phyloP scores from a whole-genome alignment of 331 rosid genomes.

The Malus hybrid region DNA sequence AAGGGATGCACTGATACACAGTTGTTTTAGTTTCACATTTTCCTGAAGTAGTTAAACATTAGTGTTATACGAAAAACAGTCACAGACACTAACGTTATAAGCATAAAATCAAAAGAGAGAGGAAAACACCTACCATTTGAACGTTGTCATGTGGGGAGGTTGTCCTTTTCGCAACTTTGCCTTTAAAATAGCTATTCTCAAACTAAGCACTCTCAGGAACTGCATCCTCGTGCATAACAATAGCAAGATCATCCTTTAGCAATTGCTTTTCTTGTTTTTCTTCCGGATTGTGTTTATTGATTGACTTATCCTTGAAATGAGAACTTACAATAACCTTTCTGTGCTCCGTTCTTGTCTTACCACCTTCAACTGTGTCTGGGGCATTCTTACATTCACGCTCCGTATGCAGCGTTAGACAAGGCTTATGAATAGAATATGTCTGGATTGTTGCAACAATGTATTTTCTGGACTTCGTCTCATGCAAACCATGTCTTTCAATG shows the following conservation, averaged over 20 bases:
- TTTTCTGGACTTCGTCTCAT: constrained; percentile 37
- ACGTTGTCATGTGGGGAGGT: constrained; percentile 29
- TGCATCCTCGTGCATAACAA: constrained; percentile 16
- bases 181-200: constrained; percentile 19
- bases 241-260: constrained; percentile 17
- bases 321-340: constrained; percentile 57
- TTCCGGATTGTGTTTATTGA: constrained; percentile 26
- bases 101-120: constrained; percentile 6
- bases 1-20: constrained; percentile 21
- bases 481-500: constrained; percentile 23
- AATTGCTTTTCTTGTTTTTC: constrained; percentile 17
- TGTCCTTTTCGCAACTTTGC: constrained; percentile 49
- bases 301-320: constrained; percentile 51
- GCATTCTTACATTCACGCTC: constrained; percentile 27
- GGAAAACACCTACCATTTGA: constrained; percentile 43
- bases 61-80: background rate
- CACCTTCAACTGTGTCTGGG: constrained; percentile 24
- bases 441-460: constrained; percentile 43
- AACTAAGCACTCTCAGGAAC: constrained; percentile 24
- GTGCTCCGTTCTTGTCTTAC: constrained; percentile 35
- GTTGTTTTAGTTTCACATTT: constrained; percentile 33
- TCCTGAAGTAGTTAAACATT: constrained; percentile 44
- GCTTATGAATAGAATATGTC: constrained; percentile 61
- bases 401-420: constrained; percentile 53
- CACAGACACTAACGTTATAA: background rate